A percentile compares a stretch with the other conserved stretches of the same genome.
Conservation (phyloP, 305 asterid species). For the Solanum aculeatissimum region DNA sequence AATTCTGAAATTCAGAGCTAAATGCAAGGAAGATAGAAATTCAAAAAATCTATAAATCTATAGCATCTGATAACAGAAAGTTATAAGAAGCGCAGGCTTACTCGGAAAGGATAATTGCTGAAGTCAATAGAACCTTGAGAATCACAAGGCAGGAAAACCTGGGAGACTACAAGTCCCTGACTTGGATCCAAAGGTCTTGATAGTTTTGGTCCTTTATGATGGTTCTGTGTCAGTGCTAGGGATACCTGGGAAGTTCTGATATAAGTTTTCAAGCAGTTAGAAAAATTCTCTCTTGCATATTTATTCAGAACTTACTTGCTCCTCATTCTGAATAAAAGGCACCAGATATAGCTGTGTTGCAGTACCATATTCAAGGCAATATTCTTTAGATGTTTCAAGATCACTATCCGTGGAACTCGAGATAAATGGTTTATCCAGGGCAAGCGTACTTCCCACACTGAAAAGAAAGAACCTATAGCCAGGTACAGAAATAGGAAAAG, state of each 20-base stretch:
- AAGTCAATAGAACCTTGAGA: slow-evolving; percentile 90
- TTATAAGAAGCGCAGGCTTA: slow-evolving; percentile 29
- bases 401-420: slow-evolving; percentile 40
- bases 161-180: slow-evolving; percentile 68
- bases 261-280: neutral
- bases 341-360: slow-evolving; percentile 75
- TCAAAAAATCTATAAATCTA: neutral
- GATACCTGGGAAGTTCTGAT: slow-evolving; percentile 39
- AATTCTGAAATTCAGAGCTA: neutral
- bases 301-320: slow-evolving; percentile 43
- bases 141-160: slow-evolving; percentile 84
- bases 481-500: neutral
- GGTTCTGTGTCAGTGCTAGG: slow-evolving; percentile 66
- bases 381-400: slow-evolving; percentile 28
- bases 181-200: slow-evolving; percentile 34
- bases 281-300: neutral
- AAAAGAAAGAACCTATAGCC: slow-evolving; percentile 9
- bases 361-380: slow-evolving; percentile 85
- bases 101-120: slow-evolving; percentile 78
- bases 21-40: neutral
- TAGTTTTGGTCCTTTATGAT: slow-evolving; percentile 55
- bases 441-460: slow-evolving; percentile 95
- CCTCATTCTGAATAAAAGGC: slow-evolving; percentile 62
- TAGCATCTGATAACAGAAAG: neutral
- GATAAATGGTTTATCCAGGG: slow-evolving; percentile 76